Evolutionary conservation across 192 early-diverging fungal genomes (phyloP), one percentile per base, ranked within the genome.

Genomic region (Dimargaris verticillata): DNA sequence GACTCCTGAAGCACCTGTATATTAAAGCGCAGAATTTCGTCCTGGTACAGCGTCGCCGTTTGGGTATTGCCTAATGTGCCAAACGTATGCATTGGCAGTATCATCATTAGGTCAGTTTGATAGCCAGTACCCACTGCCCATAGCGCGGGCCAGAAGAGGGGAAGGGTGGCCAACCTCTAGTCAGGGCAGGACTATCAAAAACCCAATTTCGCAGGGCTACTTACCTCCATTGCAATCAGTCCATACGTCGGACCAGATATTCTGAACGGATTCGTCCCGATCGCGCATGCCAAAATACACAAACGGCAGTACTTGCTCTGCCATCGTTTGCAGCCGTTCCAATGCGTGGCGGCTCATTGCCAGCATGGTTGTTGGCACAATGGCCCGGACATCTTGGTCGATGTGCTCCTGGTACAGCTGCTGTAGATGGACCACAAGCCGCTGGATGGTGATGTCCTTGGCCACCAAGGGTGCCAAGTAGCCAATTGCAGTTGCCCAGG

Each of bases 401-500:
- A 69, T 53, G 57, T 77, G 78, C n/a, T 84, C 86, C 20, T 90
- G 70, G 71, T 93, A 94, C 11, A 82, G 68, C 33, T 80, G 81
- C 17, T 77, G 75, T n/a, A 93, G 65, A 61, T 89, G 80, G 20
- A 77, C 76, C 7, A 89, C 72, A 49, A 95, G 75, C 38, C 77
- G 80, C 3, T 69, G 67, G 2, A 90, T 60, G 38, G 80, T 80
- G 49, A 50, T 50, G 20, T 50, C 49, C 49, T 50, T 50, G 13
- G 49, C 20, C 20, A 64, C 72, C 28, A 81, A 73, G 1, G 81
- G 73, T 4, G 79, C 75, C 22, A 93, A 77, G 62, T 93, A 88
- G 6, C 92, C 93, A 42, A 82, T 82, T 0, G 90, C 85, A 14
- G 85, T 82, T 0, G 91, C 86, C 71, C 83, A 93, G 3, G 90